Base-by-base conservation (phyloP, 495 filamentous ascomycete genomes). In the Talaromyces stipitatus region DNA sequence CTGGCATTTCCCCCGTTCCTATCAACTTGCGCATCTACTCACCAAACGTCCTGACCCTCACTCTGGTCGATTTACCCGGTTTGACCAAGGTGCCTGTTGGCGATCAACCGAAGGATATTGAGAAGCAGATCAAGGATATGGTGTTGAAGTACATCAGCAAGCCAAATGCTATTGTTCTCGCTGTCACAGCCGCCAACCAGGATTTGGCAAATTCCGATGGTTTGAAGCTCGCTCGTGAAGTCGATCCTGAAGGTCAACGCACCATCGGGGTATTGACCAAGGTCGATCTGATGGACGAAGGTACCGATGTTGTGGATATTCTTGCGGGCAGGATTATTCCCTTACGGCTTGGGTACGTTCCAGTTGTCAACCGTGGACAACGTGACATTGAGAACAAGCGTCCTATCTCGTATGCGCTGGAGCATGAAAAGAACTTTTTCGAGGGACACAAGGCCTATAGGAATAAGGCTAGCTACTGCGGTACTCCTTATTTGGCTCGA, bases 151-250 rank as follows among this genome's bases (percentile, higher is more conserved):
- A 97, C 67, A 99, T 99, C 66, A 85, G 86, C 70, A 99, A 99
- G 75, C 85, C 91, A 20, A 99, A 99, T 66, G 92, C 95, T 27
- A 99, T 99, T 69, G 96, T 97, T 60, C 75, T 99, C 7, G 95
- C 95, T 6, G 95, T 99, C 55, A 97, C 95, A 7, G 85, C 90
- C 28, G 95, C 94, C 59, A 99, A 99, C 68, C 89, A 91, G 54
- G 95, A 99, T 85, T 73, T 99, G 75, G 95, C 95, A 46, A 99
- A 99, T 76, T 97, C 94, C 26, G 95, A 99, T 73, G 95, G 95
- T 56, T 69, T 99, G 69, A 96, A 97, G 78, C 77, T 99, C 66
- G 95, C 95, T 23, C 83, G 95, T 61, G 95, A 99, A 73, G 94
- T 97, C 27, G 95, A 99, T 66, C 92, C 92, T 2, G 95, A 99